Conservation (phyloP, 2,329 filamentous ascomycete genomes). For the Aureobasidium sp. region DNA sequence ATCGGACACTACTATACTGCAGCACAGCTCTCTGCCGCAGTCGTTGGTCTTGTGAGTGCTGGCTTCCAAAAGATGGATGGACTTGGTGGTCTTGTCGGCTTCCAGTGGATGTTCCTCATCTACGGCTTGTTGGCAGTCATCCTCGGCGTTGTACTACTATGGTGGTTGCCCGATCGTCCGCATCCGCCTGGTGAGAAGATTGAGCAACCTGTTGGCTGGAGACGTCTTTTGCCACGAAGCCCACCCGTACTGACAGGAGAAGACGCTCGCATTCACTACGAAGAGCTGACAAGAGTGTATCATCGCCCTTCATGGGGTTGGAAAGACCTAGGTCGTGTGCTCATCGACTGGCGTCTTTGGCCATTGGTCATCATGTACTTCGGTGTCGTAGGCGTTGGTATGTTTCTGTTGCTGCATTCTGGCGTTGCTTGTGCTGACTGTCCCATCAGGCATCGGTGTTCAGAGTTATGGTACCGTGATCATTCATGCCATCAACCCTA, state of each 20-base stretch:
- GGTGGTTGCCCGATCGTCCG: slow-evolving; percentile 87
- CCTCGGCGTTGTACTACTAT: slow-evolving; percentile 66
- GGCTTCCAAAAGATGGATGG: slow-evolving; percentile 92
- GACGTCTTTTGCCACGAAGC: slow-evolving; percentile 60
- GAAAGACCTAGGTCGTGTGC: slow-evolving; percentile 60
- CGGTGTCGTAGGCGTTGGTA: slow-evolving; percentile 80
- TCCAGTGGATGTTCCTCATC: slow-evolving; percentile 88
- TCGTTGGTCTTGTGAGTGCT: slow-evolving; percentile 82
- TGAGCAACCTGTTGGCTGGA: slow-evolving; percentile 37
- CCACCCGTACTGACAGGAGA: slow-evolving; percentile 67
- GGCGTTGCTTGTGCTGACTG: not conserved
- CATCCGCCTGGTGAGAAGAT: slow-evolving; percentile 58
- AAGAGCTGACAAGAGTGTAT: slow-evolving; percentile 75
- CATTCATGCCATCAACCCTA: slow-evolving; percentile 68
- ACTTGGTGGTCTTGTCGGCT: slow-evolving; percentile 65
- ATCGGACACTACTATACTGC: slow-evolving; percentile 89
- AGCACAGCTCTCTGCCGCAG: slow-evolving; percentile 78
- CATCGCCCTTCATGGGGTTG: slow-evolving; percentile 66
- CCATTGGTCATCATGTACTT: slow-evolving; percentile 88
- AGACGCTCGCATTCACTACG: slow-evolving; percentile 75
- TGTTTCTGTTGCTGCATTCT: not conserved
- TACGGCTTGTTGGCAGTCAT: slow-evolving; percentile 71
- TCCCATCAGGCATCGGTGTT: slow-evolving; percentile 56
- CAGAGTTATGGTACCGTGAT: slow-evolving; percentile 85
- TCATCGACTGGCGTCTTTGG: slow-evolving; percentile 84